phyloP scores from a whole-genome alignment of 2,329 filamentous ascomycete genomes.

The Chrysosporium queenslandicum region DNA sequence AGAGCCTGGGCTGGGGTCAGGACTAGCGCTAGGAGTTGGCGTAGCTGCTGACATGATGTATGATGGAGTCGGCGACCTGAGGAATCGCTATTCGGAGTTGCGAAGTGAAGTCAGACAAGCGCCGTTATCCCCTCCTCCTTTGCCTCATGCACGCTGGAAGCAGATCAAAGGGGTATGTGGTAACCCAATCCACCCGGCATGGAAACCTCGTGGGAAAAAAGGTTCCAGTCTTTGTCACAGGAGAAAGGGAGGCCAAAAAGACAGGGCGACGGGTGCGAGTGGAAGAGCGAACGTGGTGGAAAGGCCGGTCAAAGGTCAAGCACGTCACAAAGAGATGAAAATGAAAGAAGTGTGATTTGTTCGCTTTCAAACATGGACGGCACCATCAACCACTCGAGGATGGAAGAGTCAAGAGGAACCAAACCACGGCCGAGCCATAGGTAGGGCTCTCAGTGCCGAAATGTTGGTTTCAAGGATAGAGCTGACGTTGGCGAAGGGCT shows the following conservation, averaged over 20 bases:
- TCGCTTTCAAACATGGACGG: background rate
- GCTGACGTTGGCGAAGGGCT: background rate
- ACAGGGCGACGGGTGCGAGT: background rate
- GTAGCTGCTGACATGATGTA: conserved; percentile 3
- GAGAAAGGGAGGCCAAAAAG: background rate
- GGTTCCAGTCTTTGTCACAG: background rate
- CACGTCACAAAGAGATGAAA: background rate
- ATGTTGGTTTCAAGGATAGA: background rate
- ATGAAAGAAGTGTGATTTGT: background rate
- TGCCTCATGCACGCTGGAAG: background rate
- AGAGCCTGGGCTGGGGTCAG: conserved; percentile 4
- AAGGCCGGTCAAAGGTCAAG: background rate
- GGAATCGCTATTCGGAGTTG: background rate
- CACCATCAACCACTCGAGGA: background rate
- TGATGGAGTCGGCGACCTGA: background rate
- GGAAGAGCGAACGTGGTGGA: background rate
- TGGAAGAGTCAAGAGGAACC: background rate
- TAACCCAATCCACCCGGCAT: background rate
- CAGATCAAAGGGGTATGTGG: background rate
- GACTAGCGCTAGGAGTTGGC: background rate
- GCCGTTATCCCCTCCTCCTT: background rate
- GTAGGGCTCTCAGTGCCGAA: background rate
- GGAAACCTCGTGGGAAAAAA: background rate
- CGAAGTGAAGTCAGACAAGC: background rate
- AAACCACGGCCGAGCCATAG: background rate